Conservation (phyloP, 305 asterid species). For the Solanum aculeatissimum region DNA sequence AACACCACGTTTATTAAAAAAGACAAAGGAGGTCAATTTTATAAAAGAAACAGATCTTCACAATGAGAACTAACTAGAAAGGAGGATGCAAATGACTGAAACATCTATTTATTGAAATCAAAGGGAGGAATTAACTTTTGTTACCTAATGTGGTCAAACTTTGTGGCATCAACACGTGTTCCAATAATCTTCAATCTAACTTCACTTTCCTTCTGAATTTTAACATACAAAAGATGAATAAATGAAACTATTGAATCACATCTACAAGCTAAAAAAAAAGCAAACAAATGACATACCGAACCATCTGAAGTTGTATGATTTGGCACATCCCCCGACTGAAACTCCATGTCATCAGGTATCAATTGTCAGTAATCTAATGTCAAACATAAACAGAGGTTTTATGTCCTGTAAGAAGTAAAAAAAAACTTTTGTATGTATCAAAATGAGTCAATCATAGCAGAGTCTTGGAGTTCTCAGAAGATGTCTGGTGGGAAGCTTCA, state of each 20-base stretch:
- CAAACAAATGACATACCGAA: conserved; percentile 39
- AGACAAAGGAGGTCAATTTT: too few relatives aligned
- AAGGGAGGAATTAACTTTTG: background rate
- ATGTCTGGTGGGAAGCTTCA: too few relatives aligned
- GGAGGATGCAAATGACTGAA: background rate
- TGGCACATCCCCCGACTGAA: conserved; percentile 84
- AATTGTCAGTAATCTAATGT: conserved; percentile 22
- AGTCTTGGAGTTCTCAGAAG: too few relatives aligned
- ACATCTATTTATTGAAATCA: background rate
- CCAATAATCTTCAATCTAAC: conserved; percentile 91
- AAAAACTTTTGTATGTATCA: background rate
- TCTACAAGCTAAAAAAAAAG: background rate
- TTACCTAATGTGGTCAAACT: background rate
- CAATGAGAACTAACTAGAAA: background rate
- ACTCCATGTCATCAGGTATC: conserved; percentile 96
- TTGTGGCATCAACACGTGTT: conserved; percentile 54
- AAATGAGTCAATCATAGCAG: background rate
- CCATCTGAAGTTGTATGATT: conserved; percentile 93
- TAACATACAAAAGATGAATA: too few relatives aligned
- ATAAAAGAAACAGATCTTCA: background rate
- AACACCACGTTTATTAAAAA: background rate
- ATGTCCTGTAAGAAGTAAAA: background rate
- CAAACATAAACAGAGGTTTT: background rate
- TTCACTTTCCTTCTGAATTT: conserved; percentile 88
- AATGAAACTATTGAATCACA: background rate